These are phyloP conservation scores for Anthracocystis setariae DNA, from an alignment of 1,284 basidiomycete species.

Conservation along the genomic window DNA sequence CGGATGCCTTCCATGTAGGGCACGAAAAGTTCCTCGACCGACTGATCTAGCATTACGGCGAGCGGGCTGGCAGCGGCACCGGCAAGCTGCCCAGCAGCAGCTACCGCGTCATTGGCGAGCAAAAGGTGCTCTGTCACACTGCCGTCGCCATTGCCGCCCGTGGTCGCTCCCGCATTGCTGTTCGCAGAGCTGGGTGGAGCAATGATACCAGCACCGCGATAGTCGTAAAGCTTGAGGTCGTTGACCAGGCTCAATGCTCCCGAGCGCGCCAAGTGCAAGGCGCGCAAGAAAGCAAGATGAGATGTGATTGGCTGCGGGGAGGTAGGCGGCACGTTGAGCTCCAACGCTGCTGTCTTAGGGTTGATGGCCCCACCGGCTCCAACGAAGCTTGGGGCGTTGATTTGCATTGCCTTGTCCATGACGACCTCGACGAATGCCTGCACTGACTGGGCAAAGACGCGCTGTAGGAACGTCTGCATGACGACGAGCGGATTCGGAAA, in stretches of 20 bases:
- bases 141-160: slow-evolving; percentile 6
- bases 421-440: slow-evolving; percentile 65
- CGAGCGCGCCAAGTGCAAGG: slow-evolving; percentile 86
- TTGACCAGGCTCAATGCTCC: slow-evolving; percentile 84
- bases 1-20: slow-evolving; percentile 87
- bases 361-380: slow-evolving; percentile 35
- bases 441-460: slow-evolving; percentile 93
- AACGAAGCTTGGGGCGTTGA: slow-evolving; percentile 40
- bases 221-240: slow-evolving; percentile 90
- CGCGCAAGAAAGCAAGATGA: slow-evolving; percentile 83
- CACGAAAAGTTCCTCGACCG: slow-evolving; percentile 95
- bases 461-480: slow-evolving; percentile 97
- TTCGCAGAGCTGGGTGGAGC: slow-evolving; percentile 22
- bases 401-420: slow-evolving; percentile 63
- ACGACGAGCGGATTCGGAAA: slow-evolving; percentile 97
- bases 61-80: slow-evolving; percentile 52
- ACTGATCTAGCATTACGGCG: slow-evolving; percentile 84
- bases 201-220: slow-evolving; percentile 70
- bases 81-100: slow-evolving; percentile 43
- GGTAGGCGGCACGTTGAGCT: slow-evolving; percentile 14
- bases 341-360: slow-evolving; percentile 29
- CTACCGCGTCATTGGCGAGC: slow-evolving; percentile 35
- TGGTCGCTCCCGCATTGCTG: not conserved
- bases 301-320: slow-evolving; percentile 20
- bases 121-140: slow-evolving; percentile 21